Evolutionary conservation across 2,329 filamentous ascomycete species (phyloP), one percentile per base, ranked within the genome.

Genomic region (Pseudocercospora fijiensis): DNA sequence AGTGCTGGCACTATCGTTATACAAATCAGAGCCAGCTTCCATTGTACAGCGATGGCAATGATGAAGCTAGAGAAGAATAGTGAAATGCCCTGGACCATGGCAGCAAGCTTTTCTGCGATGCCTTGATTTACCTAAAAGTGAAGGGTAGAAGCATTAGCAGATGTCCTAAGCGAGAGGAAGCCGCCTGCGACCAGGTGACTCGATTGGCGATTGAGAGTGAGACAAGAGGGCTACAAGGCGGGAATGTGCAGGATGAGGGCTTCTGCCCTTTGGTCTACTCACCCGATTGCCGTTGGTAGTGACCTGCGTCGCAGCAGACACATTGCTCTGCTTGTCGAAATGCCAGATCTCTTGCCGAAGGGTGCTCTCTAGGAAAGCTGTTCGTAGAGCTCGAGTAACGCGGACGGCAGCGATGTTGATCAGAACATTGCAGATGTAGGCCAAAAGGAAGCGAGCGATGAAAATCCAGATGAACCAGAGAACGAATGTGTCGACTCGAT

Each of bases 401-500:
- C 83, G 77, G 58, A 82, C 81, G 1, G 83, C 82, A 3, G 82
- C 77, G 43, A 84, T 81, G 2, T 81, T 84, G 20, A 85, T 70
- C 30, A 71, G 71, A 1, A 79, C 70, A 18, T 66, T 71, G 66
- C 41, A 64, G 64, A 88, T 78, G 66, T 90, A 91, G 64, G 84
- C 85, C 45, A 90, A 77, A 18, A 78, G 72, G 68, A 90, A 87
- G 55, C 88, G 86, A 13, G 79, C 88, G 45, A 92, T 76, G 74
- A 92, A 92, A 6, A 92, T 79, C 61, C 86, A 86, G 60, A 92
- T 84, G 70, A 92, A 86, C 75, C 88, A 90, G 0, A 92, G 77
- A 1, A 84, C 86, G 64, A 72, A 70, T n/a, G 63, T 49, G 56
- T 73, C 68, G 52, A 73, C 66, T 18, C 57, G 47, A 47, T 27